Base-by-base conservation (phyloP, 2,329 filamentous ascomycete species). In the Sporothrix schenckii region DNA sequence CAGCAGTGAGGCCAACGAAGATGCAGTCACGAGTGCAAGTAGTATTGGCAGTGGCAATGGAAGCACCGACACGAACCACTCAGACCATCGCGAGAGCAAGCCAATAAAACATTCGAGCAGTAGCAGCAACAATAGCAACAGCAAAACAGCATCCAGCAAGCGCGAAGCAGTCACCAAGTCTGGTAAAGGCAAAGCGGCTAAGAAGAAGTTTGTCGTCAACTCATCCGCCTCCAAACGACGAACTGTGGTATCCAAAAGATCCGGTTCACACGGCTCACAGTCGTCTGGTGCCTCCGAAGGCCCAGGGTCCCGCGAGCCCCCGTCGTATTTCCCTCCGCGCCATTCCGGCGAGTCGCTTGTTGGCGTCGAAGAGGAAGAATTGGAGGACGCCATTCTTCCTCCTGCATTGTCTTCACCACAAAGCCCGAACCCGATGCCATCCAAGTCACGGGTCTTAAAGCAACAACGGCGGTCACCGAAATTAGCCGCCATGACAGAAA, bases 211-310 rank as follows among this genome's bases (percentile, higher is more conserved):
- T 71, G 80, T 85, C 24, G 83, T 81, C 4, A 81, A 81, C 1
- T 81, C 80, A 9, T 78, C 80, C 13, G 77, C 79, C 1, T 80
- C 80, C 5, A 86, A 82, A 75, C 80, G 83, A 67, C 80, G 83
- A 58, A 82, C 84, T 0, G 78, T 81, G 10, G 78, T 86, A 71
- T 77, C 81, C 16, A 81, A 83, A 61, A 81, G 82, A 47, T 77
- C 80, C 50, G 86, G 83, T 73, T 86, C 85, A 1, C 85, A 84
- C 50, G 86, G 83, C 73, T 86, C 85, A 1, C 85, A 84, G 69
- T 80, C 81, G 7, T 81, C 83, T 3, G 76, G 77, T 9, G 77
- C 75, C 14, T 78, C 79, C 19, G 80, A 82, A 14, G 69, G 72
- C 41, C 74, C 41, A 4, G 73, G n/a, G 58, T 72, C 49, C 69